Base-by-base conservation (phyloP, 495 filamentous ascomycete species). In the Aspergillus wentii region DNA sequence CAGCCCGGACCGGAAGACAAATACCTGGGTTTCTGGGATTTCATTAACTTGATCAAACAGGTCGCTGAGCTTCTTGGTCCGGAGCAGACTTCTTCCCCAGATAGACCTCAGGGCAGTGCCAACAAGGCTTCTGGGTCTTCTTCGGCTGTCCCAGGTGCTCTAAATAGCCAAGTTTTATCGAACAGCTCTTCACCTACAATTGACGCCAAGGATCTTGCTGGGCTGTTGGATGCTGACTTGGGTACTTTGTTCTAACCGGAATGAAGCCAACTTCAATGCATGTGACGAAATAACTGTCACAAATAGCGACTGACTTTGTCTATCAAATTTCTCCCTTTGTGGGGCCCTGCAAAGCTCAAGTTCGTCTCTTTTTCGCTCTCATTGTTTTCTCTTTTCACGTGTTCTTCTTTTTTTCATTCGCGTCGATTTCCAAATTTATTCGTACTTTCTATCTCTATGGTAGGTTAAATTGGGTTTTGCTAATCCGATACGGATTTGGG, bases 221-320 rank as follows among this genome's bases (percentile, higher is more conserved):
- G 43, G 1, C 9, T 57, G 27, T 30, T 64, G 11, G 46, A 62
- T 23, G 43, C 33, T 6, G 61, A 68, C 17, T 46, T 64, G 7
- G 63, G 63, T 4, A 64, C 52, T 14, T 22, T 67, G 17, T 67
- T 66, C 34, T 66, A 38, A 44, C 10, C 8, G 8, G 20, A 30
- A 21, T 23, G 16, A 17, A 18, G 14, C 17, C 23, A 17, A 5
- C 6, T 14, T 22, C 10, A 29, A 25, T 17, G n/a, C 26, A 29
- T n/a, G 14, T 29, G 11, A n/a, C n/a, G n/a, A n/a, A n/a, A 19
- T 13, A 14, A 1, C 6, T 5, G 23, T 39, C n/a, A 14, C 7
- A 40, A 9, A 22, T 15, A 10, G 18, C 17, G 23, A 1, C n/a
- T n/a, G n/a, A n/a, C 6, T 17, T 5, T 33, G 13, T 18, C 19